Percentiles rank a stretch among this genome's conserved stretches.
Conservation (phyloP, 2,329 filamentous ascomycete genomes). For the Drechmeria coniospora region DNA sequence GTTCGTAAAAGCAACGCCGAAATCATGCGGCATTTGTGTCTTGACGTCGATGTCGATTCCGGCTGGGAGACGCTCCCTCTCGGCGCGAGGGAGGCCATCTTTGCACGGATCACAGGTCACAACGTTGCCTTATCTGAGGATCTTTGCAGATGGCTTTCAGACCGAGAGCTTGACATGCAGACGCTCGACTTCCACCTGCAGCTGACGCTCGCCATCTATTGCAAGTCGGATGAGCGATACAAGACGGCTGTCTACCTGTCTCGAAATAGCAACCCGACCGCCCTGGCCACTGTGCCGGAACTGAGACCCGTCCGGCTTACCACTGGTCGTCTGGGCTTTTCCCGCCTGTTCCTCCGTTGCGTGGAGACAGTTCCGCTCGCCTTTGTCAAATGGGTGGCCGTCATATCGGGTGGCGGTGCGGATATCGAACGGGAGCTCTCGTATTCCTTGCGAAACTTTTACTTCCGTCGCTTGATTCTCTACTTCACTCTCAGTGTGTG, state of each 20-base stretch:
- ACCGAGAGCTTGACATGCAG: conserved; percentile 10
- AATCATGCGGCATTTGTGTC: conserved; percentile 18
- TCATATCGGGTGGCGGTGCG: conserved; percentile 18
- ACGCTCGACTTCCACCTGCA: conserved; percentile 13
- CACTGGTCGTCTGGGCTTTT: conserved; percentile 2
- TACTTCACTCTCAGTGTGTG: conserved; percentile 14
- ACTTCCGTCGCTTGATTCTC: conserved; percentile 10
- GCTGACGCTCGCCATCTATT: conserved; percentile 7
- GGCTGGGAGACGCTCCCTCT: conserved; percentile 16
- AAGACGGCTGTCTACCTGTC: conserved; percentile 1
- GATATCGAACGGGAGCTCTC: conserved; percentile 20
- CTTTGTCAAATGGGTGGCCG: conserved; percentile 17
- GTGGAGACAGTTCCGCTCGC: conserved; percentile 9
- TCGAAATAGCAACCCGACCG: background rate
- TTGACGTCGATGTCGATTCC: conserved; percentile 15
- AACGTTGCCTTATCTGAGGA: conserved; percentile 9
- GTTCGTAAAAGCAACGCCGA: conserved; percentile 14
- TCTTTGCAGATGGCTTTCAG: conserved; percentile 10
- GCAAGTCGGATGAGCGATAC: conserved; percentile 5
- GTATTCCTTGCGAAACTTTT: conserved; percentile 14
- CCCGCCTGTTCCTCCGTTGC: conserved; percentile 5
- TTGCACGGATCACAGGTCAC: conserved; percentile 14
- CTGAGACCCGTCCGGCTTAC: conserved; percentile 2
- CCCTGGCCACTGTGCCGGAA: conserved; percentile 4
- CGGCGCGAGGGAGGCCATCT: conserved; percentile 13